A percentile compares a stretch with the other conserved stretches of the same genome.
phyloP scores from a whole-genome alignment of 1,284 basidiomycete species.

The Microbotryum silenes-acaulis region DNA sequence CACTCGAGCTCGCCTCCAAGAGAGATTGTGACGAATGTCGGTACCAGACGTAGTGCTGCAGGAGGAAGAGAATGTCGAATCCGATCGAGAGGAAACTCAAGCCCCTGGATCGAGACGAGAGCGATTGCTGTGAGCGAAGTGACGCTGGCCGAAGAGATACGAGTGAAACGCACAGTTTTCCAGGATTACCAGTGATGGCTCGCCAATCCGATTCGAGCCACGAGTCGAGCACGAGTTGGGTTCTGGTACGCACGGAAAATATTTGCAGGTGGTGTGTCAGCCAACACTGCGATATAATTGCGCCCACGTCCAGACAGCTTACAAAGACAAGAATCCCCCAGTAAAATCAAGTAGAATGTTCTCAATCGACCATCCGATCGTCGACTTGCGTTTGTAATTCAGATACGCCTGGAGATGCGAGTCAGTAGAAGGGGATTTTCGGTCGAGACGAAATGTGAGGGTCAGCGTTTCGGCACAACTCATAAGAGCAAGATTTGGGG shows the following conservation, averaged over 20 bases:
- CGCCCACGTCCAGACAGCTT: neutral
- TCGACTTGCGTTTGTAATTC: slow-evolving; percentile 39
- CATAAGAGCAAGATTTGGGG: neutral
- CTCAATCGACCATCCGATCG: slow-evolving; percentile 42
- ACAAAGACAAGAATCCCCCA: slow-evolving; percentile 40
- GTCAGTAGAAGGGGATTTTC: neutral
- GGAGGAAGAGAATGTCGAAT: slow-evolving; percentile 41
- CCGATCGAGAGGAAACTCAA: slow-evolving; percentile 39
- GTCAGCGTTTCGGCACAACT: no score
- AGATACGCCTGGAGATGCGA: slow-evolving; percentile 35
- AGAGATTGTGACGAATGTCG: slow-evolving; percentile 5
- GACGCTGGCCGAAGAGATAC: slow-evolving; percentile 4
- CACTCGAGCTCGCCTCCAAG: no score
- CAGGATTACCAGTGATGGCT: slow-evolving; percentile 37
- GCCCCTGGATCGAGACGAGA: slow-evolving; percentile 31
- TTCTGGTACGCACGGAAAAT: slow-evolving; percentile 5
- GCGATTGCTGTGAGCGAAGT: neutral
- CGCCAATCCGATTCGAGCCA: slow-evolving; percentile 35
- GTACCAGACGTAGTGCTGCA: slow-evolving; percentile 43
- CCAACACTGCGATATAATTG: no score
- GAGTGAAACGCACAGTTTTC: slow-evolving; percentile 35
- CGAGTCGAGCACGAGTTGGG: slow-evolving; percentile 38
- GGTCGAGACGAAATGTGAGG: no score
- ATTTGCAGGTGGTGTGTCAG: neutral
- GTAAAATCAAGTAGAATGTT: slow-evolving; percentile 42